These are phyloP conservation scores for Isatis lusitanica DNA, from an alignment of 441 rosid species.

Conservation along the genomic window DNA sequence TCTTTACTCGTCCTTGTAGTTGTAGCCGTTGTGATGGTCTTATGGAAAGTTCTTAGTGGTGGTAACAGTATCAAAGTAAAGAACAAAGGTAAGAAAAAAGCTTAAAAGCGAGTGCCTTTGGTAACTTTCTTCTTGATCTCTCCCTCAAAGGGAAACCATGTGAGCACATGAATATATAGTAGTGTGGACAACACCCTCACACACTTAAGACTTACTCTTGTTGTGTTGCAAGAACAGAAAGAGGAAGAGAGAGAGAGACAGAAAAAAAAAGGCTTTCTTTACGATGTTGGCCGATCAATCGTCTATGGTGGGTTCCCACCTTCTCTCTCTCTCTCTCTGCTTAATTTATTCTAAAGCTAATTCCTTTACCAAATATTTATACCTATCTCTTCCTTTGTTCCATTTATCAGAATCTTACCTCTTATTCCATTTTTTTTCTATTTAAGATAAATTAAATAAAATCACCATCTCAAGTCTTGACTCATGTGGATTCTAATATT, in stretches of 20 bases:
- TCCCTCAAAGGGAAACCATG: slow-evolving; percentile 48
- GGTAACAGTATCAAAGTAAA: slow-evolving; percentile 13
- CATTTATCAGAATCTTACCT: slow-evolving; percentile 38
- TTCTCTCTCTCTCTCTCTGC: slow-evolving; percentile 23
- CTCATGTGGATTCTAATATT: slow-evolving; percentile 27
- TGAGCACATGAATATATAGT: slow-evolving; percentile 59
- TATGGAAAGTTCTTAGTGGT: slow-evolving; percentile 14
- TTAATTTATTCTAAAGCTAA: slow-evolving; percentile 49
- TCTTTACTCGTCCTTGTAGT: not conserved
- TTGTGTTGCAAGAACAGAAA: slow-evolving; percentile 32
- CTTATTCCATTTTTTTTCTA: slow-evolving; percentile 13
- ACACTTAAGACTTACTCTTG: slow-evolving; percentile 40
- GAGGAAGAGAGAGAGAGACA: slow-evolving; percentile 17
- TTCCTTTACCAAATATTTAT: slow-evolving; percentile 43
- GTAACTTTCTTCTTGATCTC: slow-evolving; percentile 47
- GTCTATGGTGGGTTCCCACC: slow-evolving; percentile 66
- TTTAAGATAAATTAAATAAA: slow-evolving; percentile 22
- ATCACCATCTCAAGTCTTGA: slow-evolving; percentile 18
- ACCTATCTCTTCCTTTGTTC: slow-evolving; percentile 41
- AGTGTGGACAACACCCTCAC: slow-evolving; percentile 31
- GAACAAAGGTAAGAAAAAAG: slow-evolving; percentile 30
- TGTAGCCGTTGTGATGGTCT: slow-evolving; percentile 22
- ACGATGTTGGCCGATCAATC: slow-evolving; percentile 45
- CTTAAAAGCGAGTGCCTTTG: slow-evolving; percentile 35
- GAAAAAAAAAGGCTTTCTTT: slow-evolving; percentile 24